Conservation (phyloP, 2,329 filamentous ascomycete genomes). For the Microcyclosporella mali region DNA sequence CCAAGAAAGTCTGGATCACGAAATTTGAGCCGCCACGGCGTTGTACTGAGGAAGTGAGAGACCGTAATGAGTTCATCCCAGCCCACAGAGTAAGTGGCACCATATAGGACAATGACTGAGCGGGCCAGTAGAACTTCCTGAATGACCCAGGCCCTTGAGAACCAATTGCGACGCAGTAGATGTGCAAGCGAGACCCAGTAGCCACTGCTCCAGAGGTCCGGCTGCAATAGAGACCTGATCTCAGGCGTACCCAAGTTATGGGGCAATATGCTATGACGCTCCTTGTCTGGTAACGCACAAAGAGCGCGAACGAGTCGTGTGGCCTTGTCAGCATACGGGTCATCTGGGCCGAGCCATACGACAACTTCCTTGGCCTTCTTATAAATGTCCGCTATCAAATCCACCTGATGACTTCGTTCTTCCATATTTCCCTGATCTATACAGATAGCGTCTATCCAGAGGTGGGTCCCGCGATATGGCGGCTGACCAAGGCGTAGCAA, state of each 20-base stretch:
- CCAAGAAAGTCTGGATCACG: neutral
- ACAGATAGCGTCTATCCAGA: conserved; percentile 13
- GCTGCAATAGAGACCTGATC: too few species aligned
- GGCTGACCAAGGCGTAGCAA: neutral
- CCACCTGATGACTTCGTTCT: conserved; percentile 9
- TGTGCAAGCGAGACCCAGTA: neutral
- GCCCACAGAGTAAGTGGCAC: neutral
- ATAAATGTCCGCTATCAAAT: conserved; percentile 11
- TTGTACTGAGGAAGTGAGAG: neutral
- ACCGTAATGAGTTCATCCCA: neutral
- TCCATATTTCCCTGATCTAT: conserved; percentile 10
- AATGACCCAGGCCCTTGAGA: conserved; percentile 1
- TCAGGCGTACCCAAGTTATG: too few species aligned
- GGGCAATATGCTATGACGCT: too few species aligned
- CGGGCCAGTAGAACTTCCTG: neutral
- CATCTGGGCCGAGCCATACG: conserved; percentile 3
- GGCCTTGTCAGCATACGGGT: neutral
- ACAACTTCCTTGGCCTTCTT: conserved; percentile 3
- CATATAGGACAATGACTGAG: neutral
- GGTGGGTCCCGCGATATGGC: neutral
- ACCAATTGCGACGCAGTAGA: conserved; percentile 2
- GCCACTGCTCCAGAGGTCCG: too few species aligned
- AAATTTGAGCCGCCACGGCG: neutral
- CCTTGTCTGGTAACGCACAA: too few species aligned
- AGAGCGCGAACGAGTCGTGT: neutral